Evolutionary conservation across 306 rosid genomes (phyloP).

Genomic region (Argentina anserina): DNA sequence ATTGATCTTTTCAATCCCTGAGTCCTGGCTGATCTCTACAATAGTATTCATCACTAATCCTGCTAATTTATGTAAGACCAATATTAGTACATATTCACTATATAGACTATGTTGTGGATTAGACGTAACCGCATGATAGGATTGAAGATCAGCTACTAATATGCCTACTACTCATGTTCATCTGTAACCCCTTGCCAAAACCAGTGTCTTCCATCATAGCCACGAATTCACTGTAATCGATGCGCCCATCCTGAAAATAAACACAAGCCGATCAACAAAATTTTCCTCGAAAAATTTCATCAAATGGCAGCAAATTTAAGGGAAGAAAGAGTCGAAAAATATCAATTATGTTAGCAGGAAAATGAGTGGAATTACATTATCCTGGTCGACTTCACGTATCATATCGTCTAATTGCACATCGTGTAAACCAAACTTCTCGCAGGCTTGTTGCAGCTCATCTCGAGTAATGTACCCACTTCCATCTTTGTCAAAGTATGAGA

Average conservation of each 20-base stretch:
- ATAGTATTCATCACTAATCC: conserved; percentile 34
- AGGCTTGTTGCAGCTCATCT: conserved; percentile 89
- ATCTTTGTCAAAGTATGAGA: conserved; percentile 85
- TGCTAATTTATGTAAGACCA: conserved; percentile 29
- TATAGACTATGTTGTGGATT: conserved; percentile 22
- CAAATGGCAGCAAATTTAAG: not conserved
- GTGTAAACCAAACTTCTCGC: conserved; percentile 69
- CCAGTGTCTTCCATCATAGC: conserved; percentile 95
- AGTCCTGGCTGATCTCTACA: conserved; percentile 36
- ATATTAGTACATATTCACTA: conserved; percentile 32
- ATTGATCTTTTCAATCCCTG: conserved; percentile 27
- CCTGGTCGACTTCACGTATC: conserved; percentile 74
- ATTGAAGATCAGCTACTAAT: conserved; percentile 25
- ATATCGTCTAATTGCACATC: conserved; percentile 70
- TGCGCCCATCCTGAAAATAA: conserved; percentile 84
- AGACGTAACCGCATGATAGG: conserved; percentile 15
- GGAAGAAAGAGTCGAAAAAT: not conserved
- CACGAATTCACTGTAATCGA: conserved; percentile 86
- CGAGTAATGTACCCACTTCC: conserved; percentile 89
- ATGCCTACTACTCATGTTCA: conserved; percentile 31
- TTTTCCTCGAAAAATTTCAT: not conserved
- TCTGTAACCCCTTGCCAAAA: conserved; percentile 44
- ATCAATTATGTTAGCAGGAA: not conserved
- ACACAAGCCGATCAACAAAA: not conserved
- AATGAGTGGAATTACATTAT: conserved; percentile 52